Percentiles rank a stretch among this genome's conserved stretches.
phyloP scores from a whole-genome alignment of 2,329 filamentous ascomycete species.

The Monascus ruber region DNA sequence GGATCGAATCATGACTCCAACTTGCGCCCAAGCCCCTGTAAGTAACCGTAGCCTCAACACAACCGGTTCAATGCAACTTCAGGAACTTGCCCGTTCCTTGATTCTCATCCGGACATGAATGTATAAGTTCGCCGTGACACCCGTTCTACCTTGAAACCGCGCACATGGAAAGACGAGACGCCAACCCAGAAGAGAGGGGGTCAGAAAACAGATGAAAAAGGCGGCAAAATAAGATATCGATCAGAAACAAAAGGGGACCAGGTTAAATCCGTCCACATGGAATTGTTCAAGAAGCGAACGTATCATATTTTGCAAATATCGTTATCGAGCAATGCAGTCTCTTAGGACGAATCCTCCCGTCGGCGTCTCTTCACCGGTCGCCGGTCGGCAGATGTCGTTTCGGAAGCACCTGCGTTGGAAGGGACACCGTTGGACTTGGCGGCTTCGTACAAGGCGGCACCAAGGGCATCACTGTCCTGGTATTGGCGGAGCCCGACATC shows the following conservation, averaged over 20 bases:
- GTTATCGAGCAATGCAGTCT: constrained; percentile 4
- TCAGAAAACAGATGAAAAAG: too few relatives aligned
- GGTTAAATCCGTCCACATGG: too few relatives aligned
- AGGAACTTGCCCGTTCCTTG: background rate
- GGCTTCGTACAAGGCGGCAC: constrained; percentile 72
- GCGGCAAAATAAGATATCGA: too few relatives aligned
- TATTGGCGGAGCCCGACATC: constrained; percentile 38
- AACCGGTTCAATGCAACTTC: constrained; percentile 5
- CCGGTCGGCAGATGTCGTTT: constrained; percentile 26
- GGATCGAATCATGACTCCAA: constrained; percentile 8
- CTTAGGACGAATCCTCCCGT: constrained; percentile 54
- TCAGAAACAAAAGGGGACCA: too few relatives aligned
- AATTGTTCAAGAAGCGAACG: too few relatives aligned
- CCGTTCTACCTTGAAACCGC: constrained; percentile 3
- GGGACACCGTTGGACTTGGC: constrained; percentile 59
- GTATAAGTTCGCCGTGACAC: constrained; percentile 1
- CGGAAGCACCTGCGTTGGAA: constrained; percentile 26
- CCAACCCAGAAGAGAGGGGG: constrained; percentile 16
- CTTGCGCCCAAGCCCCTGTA: constrained; percentile 7
- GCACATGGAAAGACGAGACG: constrained; percentile 16
- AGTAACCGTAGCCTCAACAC: constrained; percentile 1
- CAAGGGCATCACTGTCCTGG: constrained; percentile 52
- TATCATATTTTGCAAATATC: constrained; percentile 6
- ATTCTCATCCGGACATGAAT: constrained; percentile 1
- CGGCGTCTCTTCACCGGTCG: constrained; percentile 65